phyloP scores from a whole-genome alignment of 1,284 basidiomycete genomes.

The Pholiota adiposa region DNA sequence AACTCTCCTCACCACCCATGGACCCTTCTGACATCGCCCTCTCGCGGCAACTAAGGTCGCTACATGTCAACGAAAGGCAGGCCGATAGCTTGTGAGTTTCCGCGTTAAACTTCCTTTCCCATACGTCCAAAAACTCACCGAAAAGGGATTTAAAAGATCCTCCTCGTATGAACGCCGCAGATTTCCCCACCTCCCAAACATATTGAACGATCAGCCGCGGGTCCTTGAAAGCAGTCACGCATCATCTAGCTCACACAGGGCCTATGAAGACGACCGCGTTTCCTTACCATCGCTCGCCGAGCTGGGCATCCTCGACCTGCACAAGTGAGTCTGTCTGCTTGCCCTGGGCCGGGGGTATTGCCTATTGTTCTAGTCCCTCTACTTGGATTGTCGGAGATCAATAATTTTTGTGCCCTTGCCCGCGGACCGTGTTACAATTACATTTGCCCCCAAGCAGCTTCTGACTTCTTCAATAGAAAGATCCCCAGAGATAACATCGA shows the following conservation, averaged over 20 bases:
- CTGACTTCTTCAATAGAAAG: slow-evolving; percentile 1
- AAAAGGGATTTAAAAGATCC: not conserved
- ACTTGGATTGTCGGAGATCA: not conserved
- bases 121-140: not conserved
- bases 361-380: not conserved
- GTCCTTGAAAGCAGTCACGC: not conserved
- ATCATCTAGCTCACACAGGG: not conserved
- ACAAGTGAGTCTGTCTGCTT: slow-evolving; percentile 1
- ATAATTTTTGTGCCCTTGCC: not conserved
- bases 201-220: not conserved
- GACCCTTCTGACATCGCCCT: not conserved
- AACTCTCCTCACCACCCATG: not conserved
- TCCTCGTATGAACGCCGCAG: not conserved
- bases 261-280: not conserved
- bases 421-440: not conserved
- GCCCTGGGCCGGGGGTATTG: not conserved
- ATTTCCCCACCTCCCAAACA: slow-evolving; percentile 2
- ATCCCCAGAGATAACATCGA: slow-evolving; percentile 3
- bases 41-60: not conserved
- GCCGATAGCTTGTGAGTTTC: not conserved
- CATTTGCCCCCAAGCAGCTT: not conserved
- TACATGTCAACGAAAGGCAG: not conserved
- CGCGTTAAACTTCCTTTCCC: not conserved
- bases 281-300: slow-evolving; percentile 5
- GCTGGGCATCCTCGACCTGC: slow-evolving; percentile 3